Evolutionary conservation across 164 flowering plant genomes (phyloP).

Genomic region (Piper betle): DNA sequence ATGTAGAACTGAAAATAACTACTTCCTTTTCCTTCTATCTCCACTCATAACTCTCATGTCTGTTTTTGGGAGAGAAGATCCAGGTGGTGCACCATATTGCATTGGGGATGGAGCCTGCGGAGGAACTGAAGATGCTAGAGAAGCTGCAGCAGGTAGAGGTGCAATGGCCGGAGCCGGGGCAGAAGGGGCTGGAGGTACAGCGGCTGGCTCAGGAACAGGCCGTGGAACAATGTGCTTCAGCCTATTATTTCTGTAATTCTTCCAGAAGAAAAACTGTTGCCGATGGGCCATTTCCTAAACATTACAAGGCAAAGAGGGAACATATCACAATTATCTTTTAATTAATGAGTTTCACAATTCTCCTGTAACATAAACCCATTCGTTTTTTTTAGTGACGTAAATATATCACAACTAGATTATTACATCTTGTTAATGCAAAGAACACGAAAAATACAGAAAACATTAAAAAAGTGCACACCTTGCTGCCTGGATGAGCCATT

Average conservation of each 20-base stretch:
- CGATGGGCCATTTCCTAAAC: constrained; percentile 85
- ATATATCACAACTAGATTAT: too few species aligned
- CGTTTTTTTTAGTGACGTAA: too few species aligned
- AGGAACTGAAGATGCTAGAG: constrained; percentile 22
- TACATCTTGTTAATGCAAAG: too few species aligned
- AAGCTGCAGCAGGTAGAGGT: constrained; percentile 24
- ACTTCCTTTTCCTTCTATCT: constrained; percentile 90
- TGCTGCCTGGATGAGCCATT: constrained; percentile 95
- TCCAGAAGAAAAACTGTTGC: constrained; percentile 93
- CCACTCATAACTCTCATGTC: constrained; percentile 49
- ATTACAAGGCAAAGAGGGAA: neutral
- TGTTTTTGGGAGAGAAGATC: constrained; percentile 38
- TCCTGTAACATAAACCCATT: too few species aligned
- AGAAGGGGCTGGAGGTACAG: constrained; percentile 25
- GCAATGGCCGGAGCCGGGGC: constrained; percentile 25
- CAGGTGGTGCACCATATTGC: constrained; percentile 52
- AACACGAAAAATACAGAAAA: too few species aligned
- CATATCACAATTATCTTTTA: too few species aligned
- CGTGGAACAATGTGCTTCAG: constrained; percentile 89
- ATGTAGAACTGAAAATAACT: neutral
- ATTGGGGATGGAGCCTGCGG: constrained; percentile 55
- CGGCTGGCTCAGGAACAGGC: constrained; percentile 26
- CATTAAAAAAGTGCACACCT: constrained; percentile 26
- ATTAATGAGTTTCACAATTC: too few species aligned
- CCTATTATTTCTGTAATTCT: constrained; percentile 83